phyloP scores from a whole-genome alignment of 2,329 filamentous ascomycete species.

The Hymenoscyphus linearis region DNA sequence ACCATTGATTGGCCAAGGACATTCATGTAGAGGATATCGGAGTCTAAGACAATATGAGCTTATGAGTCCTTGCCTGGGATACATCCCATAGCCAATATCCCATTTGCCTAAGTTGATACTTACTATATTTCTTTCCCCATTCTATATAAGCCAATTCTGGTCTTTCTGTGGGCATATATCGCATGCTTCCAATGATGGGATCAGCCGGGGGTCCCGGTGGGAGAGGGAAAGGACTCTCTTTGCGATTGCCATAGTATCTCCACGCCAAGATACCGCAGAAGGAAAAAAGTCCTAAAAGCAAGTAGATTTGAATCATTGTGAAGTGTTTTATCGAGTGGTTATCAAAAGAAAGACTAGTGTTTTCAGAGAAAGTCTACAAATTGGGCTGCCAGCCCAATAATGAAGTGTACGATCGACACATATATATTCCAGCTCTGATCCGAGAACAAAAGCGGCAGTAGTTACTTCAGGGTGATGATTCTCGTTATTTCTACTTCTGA shows the following conservation, averaged over 20 bases:
- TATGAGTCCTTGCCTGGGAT: neutral
- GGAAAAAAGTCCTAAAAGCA: neutral
- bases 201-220: conserved; percentile 26
- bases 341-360: neutral
- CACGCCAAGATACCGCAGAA: neutral
- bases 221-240: conserved; percentile 11
- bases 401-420: too few relatives aligned
- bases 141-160: conserved; percentile 23
- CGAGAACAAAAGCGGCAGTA: too few relatives aligned
- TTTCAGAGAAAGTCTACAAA: too few relatives aligned
- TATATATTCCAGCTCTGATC: too few relatives aligned
- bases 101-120: neutral
- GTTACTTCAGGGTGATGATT: too few relatives aligned
- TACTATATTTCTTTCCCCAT: conserved; percentile 23
- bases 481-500: too few relatives aligned
- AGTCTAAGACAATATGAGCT: conserved; percentile 1
- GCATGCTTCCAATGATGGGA: conserved; percentile 24
- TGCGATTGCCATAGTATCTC: neutral
- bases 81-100: too few relatives aligned
- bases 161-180: conserved; percentile 19
- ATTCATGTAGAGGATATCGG: conserved; percentile 17
- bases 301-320: neutral
- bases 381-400: too few relatives aligned
- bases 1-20: conserved; percentile 33
- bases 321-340: neutral